Evolutionary conservation across 108 stramenopile species (phyloP), one percentile per base, ranked within the genome.

Genomic region (Epithemia pelagica): DNA sequence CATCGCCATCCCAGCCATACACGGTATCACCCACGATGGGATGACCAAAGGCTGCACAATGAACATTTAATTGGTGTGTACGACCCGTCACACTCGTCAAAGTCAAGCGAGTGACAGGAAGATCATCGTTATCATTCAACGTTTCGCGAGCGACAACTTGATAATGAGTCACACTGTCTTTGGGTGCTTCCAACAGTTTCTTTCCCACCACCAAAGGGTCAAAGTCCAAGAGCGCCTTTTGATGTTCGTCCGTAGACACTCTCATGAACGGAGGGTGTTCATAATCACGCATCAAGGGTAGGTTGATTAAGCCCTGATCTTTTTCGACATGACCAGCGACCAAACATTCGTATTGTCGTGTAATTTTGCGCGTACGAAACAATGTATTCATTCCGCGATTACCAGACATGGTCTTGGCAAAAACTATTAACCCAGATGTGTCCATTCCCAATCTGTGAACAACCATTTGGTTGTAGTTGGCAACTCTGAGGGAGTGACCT

Each of bases 61-160:
- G 93, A 21, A 89, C 83, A 76, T 90, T 90, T 52, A 95, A 65
- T 72, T 95, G 93, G 76, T 95, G 93, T 54, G 85, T 89, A 33
- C 93, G 74, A 0, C 90, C 91, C 15, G 88, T 78, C 56, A 88
- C 77, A 29, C 84, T 83, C 18, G 88, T 88, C 59, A 92, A 65
- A 21, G 76, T 58, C 52, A 92, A 81, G 58, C 91, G 74, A 0
- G 88, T 77, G n/a, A 92, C 91, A 54, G 83, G 83, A 20, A 79
- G 77, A 22, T 57, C 27, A 7, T 58, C 56, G 7, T 58, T 27
- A 58, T n/a, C 56, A 58, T 58, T 58, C 21, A 89, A 55, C 30
- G 69, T 65, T 66, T 92, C 91, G 46, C 86, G 62, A 30, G 78
- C 59, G 15, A 84, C 69, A 32, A 92, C 88, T 61, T 69, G 64